Evolutionary conservation across 352 stramenopile genomes (phyloP).

Genomic region (Globisporangium echinulatum): DNA sequence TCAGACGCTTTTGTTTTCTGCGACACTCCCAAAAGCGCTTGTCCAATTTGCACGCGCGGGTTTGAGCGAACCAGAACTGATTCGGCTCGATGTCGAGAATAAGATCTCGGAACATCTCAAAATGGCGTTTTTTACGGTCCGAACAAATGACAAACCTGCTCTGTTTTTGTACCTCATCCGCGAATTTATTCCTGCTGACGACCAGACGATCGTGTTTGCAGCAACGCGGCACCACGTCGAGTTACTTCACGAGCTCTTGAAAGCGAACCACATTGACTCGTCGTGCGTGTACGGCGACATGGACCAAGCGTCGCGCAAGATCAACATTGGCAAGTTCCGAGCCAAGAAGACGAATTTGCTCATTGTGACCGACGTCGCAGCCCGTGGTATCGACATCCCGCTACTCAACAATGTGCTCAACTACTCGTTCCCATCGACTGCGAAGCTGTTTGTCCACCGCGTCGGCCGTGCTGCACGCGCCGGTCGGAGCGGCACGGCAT

Average conservation of each 20-base stretch:
- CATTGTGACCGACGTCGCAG: constrained; percentile 93
- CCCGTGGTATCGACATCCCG: constrained; percentile 93
- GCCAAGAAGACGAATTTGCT: constrained; percentile 88
- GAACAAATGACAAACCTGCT: constrained; percentile 93
- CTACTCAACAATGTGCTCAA: constrained; percentile 96
- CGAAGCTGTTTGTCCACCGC: constrained; percentile 96
- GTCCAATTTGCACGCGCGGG: constrained; percentile 98
- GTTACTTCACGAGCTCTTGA: constrained; percentile 94
- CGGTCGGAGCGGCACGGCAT: constrained; percentile 93
- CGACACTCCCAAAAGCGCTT: constrained; percentile 96
- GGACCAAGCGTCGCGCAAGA: constrained; percentile 89
- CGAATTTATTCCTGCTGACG: constrained; percentile 88
- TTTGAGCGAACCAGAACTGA: constrained; percentile 95
- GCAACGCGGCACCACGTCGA: constrained; percentile 98
- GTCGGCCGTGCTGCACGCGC: constrained; percentile 94
- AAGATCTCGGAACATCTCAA: constrained; percentile 98
- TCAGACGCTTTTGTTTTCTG: constrained; percentile 93
- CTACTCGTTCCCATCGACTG: constrained; percentile 91
- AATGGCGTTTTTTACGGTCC: constrained; percentile 96
- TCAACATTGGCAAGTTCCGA: constrained; percentile 88
- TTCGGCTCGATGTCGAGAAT: constrained; percentile 97
- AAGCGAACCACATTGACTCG: constrained; percentile 75
- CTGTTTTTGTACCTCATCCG: constrained; percentile 95
- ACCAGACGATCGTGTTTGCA: constrained; percentile 98
- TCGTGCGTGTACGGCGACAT: constrained; percentile 93